phyloP scores from a whole-genome alignment of 306 rosid genomes.

The Castanospermum australe region DNA sequence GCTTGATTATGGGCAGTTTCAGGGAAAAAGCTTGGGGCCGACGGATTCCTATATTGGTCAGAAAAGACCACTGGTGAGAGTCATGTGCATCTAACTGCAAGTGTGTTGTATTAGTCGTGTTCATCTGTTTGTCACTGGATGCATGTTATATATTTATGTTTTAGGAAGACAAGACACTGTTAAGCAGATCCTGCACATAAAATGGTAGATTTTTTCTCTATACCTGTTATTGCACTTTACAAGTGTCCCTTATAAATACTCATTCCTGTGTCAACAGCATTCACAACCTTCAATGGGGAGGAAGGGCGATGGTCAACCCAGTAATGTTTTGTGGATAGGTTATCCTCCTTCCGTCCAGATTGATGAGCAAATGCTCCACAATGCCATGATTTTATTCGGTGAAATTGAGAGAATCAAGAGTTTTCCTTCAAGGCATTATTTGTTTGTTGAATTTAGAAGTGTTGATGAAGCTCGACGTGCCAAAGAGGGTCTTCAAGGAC shows the following conservation, averaged over 20 bases:
- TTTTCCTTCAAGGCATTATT: constrained; percentile 82
- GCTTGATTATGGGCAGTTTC: constrained; percentile 74
- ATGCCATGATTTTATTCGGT: constrained; percentile 98
- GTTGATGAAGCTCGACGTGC: constrained; percentile 99
- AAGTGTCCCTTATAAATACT: constrained; percentile 7
- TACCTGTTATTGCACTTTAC: not conserved
- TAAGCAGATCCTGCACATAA: not conserved
- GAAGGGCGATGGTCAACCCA: constrained; percentile 72
- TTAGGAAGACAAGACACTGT: constrained; percentile 3
- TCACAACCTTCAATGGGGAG: constrained; percentile 58
- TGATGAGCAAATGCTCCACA: constrained; percentile 99
- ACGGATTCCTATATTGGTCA: constrained; percentile 64
- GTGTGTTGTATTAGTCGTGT: not conserved
- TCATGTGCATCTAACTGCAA: constrained; percentile 26
- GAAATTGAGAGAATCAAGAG: constrained; percentile 95
- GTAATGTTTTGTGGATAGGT: constrained; percentile 84
- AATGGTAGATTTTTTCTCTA: not conserved
- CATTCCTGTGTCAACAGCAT: constrained; percentile 49
- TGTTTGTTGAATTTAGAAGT: constrained; percentile 94
- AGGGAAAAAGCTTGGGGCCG: constrained; percentile 54
- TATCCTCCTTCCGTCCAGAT: constrained; percentile 92
- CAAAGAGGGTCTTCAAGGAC: constrained; percentile 97
- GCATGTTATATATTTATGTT: not conserved
- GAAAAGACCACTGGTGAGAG: constrained; percentile 71
- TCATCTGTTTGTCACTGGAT: constrained; percentile 1